Conservation (phyloP, 495 filamentous ascomycete species). For the Mytilinidion resinicola region DNA sequence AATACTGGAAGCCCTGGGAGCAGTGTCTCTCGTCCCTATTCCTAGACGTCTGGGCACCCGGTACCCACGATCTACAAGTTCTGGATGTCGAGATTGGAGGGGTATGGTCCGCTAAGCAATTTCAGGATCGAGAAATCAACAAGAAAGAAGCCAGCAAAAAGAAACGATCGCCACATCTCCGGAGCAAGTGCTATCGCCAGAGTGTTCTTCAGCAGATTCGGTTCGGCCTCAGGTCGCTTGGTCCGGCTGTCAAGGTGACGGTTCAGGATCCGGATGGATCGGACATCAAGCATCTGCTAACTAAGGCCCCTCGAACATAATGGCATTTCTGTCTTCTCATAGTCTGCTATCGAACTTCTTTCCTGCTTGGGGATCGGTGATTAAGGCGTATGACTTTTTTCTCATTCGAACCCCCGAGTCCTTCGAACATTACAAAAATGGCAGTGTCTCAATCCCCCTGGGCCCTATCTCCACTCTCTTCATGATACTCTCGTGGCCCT, state of each 20-base stretch:
- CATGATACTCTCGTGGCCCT: slow-evolving; percentile 30
- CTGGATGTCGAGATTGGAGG: background rate
- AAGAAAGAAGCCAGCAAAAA: too few species aligned
- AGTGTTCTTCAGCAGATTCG: background rate
- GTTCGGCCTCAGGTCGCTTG: background rate
- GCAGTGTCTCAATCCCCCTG: background rate
- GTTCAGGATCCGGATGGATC: background rate
- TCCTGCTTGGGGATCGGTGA: too few species aligned
- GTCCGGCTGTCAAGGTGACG: background rate
- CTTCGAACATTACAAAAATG: background rate
- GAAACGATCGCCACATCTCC: too few species aligned
- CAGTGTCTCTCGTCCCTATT: background rate
- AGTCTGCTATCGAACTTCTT: too few species aligned
- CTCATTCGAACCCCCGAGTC: too few species aligned
- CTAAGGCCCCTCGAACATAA: too few species aligned
- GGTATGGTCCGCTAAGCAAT: background rate
- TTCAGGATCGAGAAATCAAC: too few species aligned
- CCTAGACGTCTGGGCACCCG: background rate
- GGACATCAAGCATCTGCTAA: too few species aligned
- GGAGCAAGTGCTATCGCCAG: background rate
- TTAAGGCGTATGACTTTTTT: too few species aligned
- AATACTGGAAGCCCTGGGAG: background rate
- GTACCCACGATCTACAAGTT: background rate
- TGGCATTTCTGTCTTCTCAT: too few species aligned
- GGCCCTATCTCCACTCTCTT: slow-evolving; percentile 26